Evolutionary conservation across 371 early-diverging fungal species (phyloP), one percentile per base, ranked within the genome.

Genomic region (Apophysomyces ossiformis): DNA sequence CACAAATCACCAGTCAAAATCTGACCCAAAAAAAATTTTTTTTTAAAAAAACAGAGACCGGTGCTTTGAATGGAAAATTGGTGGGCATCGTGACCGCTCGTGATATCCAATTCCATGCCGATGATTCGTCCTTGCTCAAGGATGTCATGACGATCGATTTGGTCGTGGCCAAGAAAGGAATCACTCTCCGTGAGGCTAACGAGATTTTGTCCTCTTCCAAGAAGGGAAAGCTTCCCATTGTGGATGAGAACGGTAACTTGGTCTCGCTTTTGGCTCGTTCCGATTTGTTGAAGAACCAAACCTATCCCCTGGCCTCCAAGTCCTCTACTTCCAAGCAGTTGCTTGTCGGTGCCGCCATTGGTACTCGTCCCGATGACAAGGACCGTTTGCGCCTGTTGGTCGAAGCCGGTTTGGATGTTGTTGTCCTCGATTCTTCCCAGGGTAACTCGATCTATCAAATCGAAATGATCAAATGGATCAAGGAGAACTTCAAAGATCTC

Each of bases 191-290:
- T 45, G 92, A 98, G 78, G 98, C 98, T 68, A 95, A 98, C 79
- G 78, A 84, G 38, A 95, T 97, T 70, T 85, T 98, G 64, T 81
- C 89, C 65, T 84, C 87, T 56, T 93, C 93, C 77, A 93, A 94
- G 85, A 97, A 97, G 86, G 98, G 97, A 72, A 98, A 98, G 86
- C 89, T 98, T 44, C 97, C 96, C 44, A 96, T 98, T 67, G 93
- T 98, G 63, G 91, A 98, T 75, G 77, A 77, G 21, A 64, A 90
- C 8, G 91, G 90, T 73, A 83, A 87, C 74, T 88, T 98, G 58
- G 93, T 95, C 54, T 92, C 98, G n/a, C 86, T 98, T 65, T 85
- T 97, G 37, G 87, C 96, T 37, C 94, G 96, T 68, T 95, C 95
- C 57, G 98, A 98, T 82, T 81, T 98, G 75, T 88, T 97, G 79